phyloP scores from a whole-genome alignment of 2,329 filamentous ascomycete species.

The Raffaelea albimanens region DNA sequence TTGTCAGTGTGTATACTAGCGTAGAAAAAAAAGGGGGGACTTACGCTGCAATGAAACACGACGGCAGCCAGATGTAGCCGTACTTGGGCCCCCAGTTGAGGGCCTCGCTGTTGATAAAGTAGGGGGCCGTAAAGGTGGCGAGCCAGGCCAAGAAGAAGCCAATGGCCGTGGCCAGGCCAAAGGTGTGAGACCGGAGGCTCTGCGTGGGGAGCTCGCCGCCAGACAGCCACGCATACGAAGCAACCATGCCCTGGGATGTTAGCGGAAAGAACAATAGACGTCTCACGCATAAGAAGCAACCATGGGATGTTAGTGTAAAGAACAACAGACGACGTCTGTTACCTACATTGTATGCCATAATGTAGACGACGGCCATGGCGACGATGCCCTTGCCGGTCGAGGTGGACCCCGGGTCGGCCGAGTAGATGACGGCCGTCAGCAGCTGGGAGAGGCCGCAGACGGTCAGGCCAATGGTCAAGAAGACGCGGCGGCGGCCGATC shows the following conservation, averaged over 20 bases:
- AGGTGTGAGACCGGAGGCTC: slow-evolving; percentile 45
- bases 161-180: slow-evolving; percentile 42
- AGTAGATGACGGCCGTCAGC: slow-evolving; percentile 42
- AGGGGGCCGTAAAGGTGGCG: slow-evolving; percentile 47
- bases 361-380: slow-evolving; percentile 42
- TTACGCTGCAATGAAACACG: slow-evolving; percentile 22
- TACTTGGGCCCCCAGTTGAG: slow-evolving; percentile 50
- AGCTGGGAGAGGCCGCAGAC: slow-evolving; percentile 45
- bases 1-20: not conserved
- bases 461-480: slow-evolving; percentile 40
- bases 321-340: too few species aligned
- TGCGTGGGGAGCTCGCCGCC: slow-evolving; percentile 49
- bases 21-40: slow-evolving; percentile 3
- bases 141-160: slow-evolving; percentile 48
- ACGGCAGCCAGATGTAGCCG: slow-evolving; percentile 43
- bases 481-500: slow-evolving; percentile 41
- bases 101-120: slow-evolving; percentile 46
- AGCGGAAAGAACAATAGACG: not conserved
- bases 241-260: slow-evolving; percentile 29
- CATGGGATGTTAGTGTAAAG: slow-evolving; percentile 18
- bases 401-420: slow-evolving; percentile 26
- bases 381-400: slow-evolving; percentile 38
- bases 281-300: slow-evolving; percentile 47
- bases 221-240: slow-evolving; percentile 47
- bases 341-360: slow-evolving; percentile 39